Evolutionary conservation across 495 filamentous ascomycete species (phyloP), one percentile per base, ranked within the genome.

Genomic region (Penicillium tannophilum): DNA sequence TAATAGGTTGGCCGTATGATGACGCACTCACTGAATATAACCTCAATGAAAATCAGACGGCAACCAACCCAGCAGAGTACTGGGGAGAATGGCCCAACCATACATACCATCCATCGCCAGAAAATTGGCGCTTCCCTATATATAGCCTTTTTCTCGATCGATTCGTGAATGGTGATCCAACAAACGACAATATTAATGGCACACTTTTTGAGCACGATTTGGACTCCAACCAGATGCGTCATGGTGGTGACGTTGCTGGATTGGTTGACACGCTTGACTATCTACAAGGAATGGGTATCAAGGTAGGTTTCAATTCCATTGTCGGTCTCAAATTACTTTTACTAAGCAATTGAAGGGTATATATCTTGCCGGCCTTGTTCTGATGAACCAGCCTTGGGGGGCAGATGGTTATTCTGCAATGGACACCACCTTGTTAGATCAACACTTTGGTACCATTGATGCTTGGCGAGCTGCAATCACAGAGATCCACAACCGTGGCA

Each of bases 301-400:
- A 88, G 77, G 85, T 83, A 50, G 47, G 72, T 55, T 57, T 23
- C 20, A 23, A 23, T 23, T 23, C 20, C 20, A 23, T 23, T 23
- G 1, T 23, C 20, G 20, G 2, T 23, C 20, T 23, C 20, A 12
- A 14, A 4, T 33, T 7, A 6, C 11, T 12, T 28, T 30, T 42
- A 0, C 7, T 26, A 20, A 31, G 31, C 6, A 12, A 28, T n/a
- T 19, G 19, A 42, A 84, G 85, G 85, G 76, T 9, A 79, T 91
- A 24, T 91, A 91, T 61, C 77, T 91, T 52, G 86, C 87, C 43
- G 88, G 88, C 14, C 82, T 81, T 43, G 78, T 85, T 9, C 78
- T 88, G 59, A 88, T 91, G 76, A 91, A 91, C 63, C 73, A 82
- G 60, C 88, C 88, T 6, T 91, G 88, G 88, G 80, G 81, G 11